phyloP scores from a whole-genome alignment of 306 rosid genomes.

The Rubus parviflorus region DNA sequence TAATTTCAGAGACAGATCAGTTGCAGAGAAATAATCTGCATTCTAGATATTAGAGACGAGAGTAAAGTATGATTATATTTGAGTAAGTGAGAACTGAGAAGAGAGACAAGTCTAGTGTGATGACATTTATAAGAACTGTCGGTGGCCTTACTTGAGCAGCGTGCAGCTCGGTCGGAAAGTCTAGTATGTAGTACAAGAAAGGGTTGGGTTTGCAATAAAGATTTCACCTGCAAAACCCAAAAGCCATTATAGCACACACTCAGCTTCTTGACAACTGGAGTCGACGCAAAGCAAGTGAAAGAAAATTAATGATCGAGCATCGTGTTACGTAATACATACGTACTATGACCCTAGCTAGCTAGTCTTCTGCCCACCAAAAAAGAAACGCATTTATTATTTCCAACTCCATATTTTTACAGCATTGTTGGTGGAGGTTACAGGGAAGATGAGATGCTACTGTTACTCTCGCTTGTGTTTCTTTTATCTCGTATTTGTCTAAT shows the following conservation, averaged over 20 bases:
- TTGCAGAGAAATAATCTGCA: background rate
- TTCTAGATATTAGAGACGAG: background rate
- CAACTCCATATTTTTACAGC: slow-evolving; percentile 3
- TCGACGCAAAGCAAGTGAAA: slow-evolving; percentile 7
- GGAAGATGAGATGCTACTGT: background rate
- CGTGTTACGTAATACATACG: background rate
- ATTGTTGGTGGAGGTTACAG: too few species aligned
- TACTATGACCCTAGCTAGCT: background rate
- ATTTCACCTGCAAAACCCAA: slow-evolving; percentile 72
- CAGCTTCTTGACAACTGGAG: slow-evolving; percentile 55
- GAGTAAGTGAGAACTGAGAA: slow-evolving; percentile 9
- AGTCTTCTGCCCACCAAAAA: slow-evolving; percentile 12
- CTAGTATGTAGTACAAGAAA: slow-evolving; percentile 20
- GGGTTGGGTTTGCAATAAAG: slow-evolving; percentile 47
- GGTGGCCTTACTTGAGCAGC: slow-evolving; percentile 33
- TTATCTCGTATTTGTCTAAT: background rate
- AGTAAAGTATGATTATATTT: background rate
- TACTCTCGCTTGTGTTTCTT: background rate
- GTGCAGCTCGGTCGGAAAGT: slow-evolving; percentile 45
- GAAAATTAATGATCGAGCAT: background rate
- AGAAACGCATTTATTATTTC: slow-evolving; percentile 15
- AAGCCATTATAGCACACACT: slow-evolving; percentile 25
- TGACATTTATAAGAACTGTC: slow-evolving; percentile 51
- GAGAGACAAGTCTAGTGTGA: background rate
- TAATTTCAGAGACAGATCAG: background rate